phyloP scores from a whole-genome alignment of 177 flowering plant genomes.

The Vitis hybrid region DNA sequence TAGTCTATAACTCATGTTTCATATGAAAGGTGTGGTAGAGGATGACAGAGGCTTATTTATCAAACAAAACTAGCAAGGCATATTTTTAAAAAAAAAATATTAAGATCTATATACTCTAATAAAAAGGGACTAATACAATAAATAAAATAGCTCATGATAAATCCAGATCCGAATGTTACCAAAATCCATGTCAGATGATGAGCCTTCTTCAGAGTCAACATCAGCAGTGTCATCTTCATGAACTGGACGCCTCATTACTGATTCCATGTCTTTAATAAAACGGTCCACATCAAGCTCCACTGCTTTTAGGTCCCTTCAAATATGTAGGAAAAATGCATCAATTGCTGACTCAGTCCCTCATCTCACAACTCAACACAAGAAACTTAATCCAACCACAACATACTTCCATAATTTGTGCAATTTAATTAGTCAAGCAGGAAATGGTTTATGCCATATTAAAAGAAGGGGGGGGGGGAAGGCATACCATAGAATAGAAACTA shows the following conservation, averaged over 20 bases:
- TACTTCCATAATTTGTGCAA: too few species aligned
- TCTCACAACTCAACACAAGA: background rate
- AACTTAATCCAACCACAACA: too few species aligned
- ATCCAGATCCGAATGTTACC: conserved; percentile 35
- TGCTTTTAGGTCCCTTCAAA: conserved; percentile 49
- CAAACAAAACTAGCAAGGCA: background rate
- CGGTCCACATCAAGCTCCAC: conserved; percentile 70
- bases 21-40: too few species aligned
- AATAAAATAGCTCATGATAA: background rate
- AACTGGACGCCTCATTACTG: conserved; percentile 37
- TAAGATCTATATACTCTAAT: background rate
- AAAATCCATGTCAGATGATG: conserved; percentile 78
- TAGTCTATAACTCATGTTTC: too few species aligned
- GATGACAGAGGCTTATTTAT: too few species aligned
- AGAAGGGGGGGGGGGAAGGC: too few species aligned
- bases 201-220: conserved; percentile 51
- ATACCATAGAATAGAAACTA: too few species aligned
- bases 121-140: background rate
- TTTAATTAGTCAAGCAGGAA: too few species aligned
- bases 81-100: too few species aligned
- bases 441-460: too few species aligned
- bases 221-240: conserved; percentile 24
- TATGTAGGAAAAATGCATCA: conserved; percentile 1
- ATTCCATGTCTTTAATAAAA: conserved; percentile 81
- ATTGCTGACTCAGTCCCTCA: background rate